phyloP scores from a whole-genome alignment of 164 flowering plant genomes.

The Buxus sempervirens region DNA sequence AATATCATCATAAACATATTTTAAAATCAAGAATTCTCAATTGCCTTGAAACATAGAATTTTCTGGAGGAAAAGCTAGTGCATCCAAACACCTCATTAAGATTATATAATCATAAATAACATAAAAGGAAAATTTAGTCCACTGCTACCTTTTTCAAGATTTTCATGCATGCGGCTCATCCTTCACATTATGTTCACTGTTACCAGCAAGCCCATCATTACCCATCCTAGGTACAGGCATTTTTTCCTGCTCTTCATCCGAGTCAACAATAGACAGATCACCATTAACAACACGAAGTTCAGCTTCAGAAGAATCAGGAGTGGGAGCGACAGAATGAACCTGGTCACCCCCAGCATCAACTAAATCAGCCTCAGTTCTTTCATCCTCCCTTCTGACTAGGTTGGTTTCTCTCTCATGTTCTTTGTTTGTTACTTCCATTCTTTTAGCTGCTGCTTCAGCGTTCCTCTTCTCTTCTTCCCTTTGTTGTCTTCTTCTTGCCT shows the following conservation, averaged over 20 bases:
- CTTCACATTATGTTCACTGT: slow-evolving; percentile 8
- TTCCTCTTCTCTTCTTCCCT: slow-evolving; percentile 66
- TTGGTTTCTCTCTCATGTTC: slow-evolving; percentile 23
- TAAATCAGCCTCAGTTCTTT: slow-evolving; percentile 14
- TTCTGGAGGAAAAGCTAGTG: too few species aligned
- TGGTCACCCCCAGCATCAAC: slow-evolving; percentile 13
- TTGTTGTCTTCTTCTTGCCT: slow-evolving; percentile 56
- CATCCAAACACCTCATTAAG: too few species aligned
- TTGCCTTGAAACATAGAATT: too few species aligned
- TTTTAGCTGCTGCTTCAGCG: slow-evolving; percentile 36
- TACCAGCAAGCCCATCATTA: slow-evolving; percentile 19
- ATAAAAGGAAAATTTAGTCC: too few species aligned
- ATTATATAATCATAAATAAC: too few species aligned
- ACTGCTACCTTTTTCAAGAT: slow-evolving; percentile 16
- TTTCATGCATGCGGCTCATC: slow-evolving; percentile 14
- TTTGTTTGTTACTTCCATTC: slow-evolving; percentile 20
- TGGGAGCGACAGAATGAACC: slow-evolving; percentile 2
- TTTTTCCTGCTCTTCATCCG: slow-evolving; percentile 19
- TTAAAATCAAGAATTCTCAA: too few species aligned
- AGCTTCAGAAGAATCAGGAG: slow-evolving; percentile 17
- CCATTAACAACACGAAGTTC: slow-evolving; percentile 34
- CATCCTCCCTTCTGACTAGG: slow-evolving; percentile 21
- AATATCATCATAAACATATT: too few species aligned
- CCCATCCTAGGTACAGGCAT: slow-evolving; percentile 9
- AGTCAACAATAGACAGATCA: slow-evolving; percentile 16